Evolutionary conservation across 371 early-diverging fungal genomes (phyloP), one percentile per base, ranked within the genome.

Genomic region (Mucor racemosus): DNA sequence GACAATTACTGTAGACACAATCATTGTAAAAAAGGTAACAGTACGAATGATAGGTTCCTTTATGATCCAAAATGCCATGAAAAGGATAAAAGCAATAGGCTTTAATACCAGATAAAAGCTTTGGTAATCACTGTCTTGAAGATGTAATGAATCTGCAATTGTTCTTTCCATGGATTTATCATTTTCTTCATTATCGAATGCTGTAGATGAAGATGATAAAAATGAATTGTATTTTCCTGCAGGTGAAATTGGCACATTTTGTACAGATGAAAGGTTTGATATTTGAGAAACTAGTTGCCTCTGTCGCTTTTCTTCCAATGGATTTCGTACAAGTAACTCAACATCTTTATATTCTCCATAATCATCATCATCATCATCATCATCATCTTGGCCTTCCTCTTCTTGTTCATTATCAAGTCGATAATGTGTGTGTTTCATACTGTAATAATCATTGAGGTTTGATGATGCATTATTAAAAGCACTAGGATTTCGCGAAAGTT

Each of bases 1-100:
- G 10, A 72, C 54, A 5, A 68, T 17, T 5, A 72, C 34, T 9
- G 59, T 21, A 7, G 72, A 68, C 0, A 68, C 65, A 33, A 72
- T 31, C 67, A 72, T 72, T 3, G 72, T 68, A 3, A 72, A 39
- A n/a, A 72, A 72, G 0, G 68, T 65, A 7, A 68, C 36, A 4
- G 57, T 54, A 3, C 72, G 65, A 7, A 72, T 72, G 11, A 65
- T 35, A 4, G 72, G 68, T 21, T 67, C 72, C n/a, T 68, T 68
- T 11, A 68, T 44, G 11, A 72, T 65, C 72, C 72, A 72, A 17
- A 60, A 72, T 9, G 54, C 4, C 72, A 72, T 72, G 39, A 72
- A 72, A 0, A 72, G 50, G 34, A 53, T n/a, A 72, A 72, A 72
- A 1, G 61, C 55, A 21, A 59, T 40, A 9, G 59, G 26, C 41